Base-by-base conservation (phyloP, 164 flowering plant species). In the Piper betle region DNA sequence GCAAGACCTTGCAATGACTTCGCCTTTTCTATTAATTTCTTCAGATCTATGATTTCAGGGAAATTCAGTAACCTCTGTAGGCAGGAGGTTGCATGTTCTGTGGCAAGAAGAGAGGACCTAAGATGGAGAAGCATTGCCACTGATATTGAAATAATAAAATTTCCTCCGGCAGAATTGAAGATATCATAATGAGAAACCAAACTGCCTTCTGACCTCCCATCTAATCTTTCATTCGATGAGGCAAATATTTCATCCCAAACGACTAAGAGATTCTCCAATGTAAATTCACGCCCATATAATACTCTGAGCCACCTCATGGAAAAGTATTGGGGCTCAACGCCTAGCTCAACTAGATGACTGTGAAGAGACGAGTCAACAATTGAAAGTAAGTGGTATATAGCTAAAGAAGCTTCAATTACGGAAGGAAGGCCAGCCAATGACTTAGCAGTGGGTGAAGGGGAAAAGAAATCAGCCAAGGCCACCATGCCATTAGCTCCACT, bases 321-420 rank as follows among this genome's bases (percentile, higher is more conserved):
- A 79, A 93, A 93, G 77, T 93, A 93, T 70, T 93, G 99, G 6
- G 99, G 99, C 73, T 93, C 99, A 57, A 87, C 96, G 19, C 96
- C 97, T 52, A 90, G 84, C 69, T 93, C 99, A 58, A 82, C 78
- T 53, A 93, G 85, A 67, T 93, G 99, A 64, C 80, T 69, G 66
- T 89, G 81, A 13, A 93, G 82, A 68, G 96, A 85, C 38, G 87
- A 70, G 79, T 90, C 99, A 20, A 81, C 91, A 58, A 78, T 57
- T 15, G 88, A 86, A 66, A 93, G 88, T 80, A 93, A 65, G 75
- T 82, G 88, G 73, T 90, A 93, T 53, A 90, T 42, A 37, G 96
- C 86, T 56, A 87, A 75, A 57, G 99, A 93, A 62, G 97, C 96
- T 75, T 93, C 99, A 52, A 89, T 84, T 15, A 86, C 85, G 65